Conservation (phyloP, 352 stramenopile genomes). For the Blastocystis sp. region DNA sequence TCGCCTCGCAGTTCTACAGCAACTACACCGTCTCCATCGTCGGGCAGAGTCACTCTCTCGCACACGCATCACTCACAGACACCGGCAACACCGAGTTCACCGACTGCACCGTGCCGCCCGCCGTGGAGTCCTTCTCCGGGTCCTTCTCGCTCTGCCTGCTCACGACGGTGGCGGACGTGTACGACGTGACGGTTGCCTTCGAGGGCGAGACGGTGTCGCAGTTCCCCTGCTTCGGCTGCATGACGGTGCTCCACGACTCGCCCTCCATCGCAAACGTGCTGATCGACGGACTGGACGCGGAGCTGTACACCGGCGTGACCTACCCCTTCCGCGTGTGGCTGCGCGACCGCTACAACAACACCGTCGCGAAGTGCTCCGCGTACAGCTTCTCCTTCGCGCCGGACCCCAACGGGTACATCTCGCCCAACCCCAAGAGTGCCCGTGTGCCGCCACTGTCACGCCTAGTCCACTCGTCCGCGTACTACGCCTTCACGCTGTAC, state of each 20-base stretch:
- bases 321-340: constrained; percentile 5
- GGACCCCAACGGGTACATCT: background rate
- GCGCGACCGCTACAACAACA: constrained; percentile 12
- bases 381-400: background rate
- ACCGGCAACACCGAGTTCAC: constrained; percentile 1
- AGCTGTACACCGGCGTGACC: background rate
- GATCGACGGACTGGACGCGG: background rate
- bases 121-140: background rate
- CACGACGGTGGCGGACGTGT: background rate
- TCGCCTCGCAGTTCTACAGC: background rate
- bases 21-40: background rate
- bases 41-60: background rate
- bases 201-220: background rate
- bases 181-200: constrained; percentile 5
- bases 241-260: background rate
- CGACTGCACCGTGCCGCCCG: background rate
- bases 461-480: background rate
- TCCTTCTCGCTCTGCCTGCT: constrained; percentile 24
- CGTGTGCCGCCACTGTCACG: background rate
- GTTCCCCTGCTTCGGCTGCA: constrained; percentile 38
- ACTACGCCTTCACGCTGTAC: constrained; percentile 19
- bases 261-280: background rate
- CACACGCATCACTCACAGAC: background rate
- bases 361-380: background rate
- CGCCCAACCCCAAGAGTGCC: background rate